phyloP scores from a whole-genome alignment of 441 rosid genomes.

The Eutrema salsugineum region DNA sequence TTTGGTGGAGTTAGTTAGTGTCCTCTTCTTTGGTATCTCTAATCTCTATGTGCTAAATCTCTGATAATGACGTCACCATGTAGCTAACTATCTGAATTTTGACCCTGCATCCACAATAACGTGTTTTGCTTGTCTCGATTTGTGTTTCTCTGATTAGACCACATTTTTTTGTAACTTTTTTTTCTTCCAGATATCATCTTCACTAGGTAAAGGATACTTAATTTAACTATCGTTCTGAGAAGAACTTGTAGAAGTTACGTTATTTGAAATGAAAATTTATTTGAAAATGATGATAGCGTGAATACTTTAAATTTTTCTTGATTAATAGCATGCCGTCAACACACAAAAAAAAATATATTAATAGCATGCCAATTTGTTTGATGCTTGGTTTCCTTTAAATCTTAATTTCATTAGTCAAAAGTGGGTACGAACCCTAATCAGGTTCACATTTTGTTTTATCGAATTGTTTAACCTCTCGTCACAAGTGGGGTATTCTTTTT shows the following conservation, averaged over 20 bases:
- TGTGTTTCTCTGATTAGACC: background rate
- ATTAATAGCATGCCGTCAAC: too few species aligned
- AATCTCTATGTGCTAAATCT: background rate
- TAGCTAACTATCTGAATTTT: background rate
- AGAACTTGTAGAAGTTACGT: background rate
- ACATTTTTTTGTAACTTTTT: background rate
- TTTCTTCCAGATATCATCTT: background rate
- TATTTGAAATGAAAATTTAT: background rate
- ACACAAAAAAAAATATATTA: too few species aligned
- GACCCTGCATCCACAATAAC: background rate
- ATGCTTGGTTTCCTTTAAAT: background rate
- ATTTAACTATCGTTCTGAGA: background rate
- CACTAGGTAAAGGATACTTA: background rate
- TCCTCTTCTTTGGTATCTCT: background rate
- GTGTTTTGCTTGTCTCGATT: slow-evolving; percentile 2
- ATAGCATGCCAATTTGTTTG: background rate
- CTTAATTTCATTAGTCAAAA: slow-evolving; percentile 10
- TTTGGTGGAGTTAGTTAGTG: slow-evolving; percentile 31
- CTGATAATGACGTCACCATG: background rate
- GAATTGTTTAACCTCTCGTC: background rate
- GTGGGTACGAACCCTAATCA: slow-evolving; percentile 16
- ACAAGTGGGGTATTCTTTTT: background rate
- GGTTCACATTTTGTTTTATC: background rate
- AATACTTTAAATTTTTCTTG: background rate
- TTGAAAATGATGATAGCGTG: background rate